phyloP scores from a whole-genome alignment of 495 filamentous ascomycete genomes.

The Penicillium diatomitis region DNA sequence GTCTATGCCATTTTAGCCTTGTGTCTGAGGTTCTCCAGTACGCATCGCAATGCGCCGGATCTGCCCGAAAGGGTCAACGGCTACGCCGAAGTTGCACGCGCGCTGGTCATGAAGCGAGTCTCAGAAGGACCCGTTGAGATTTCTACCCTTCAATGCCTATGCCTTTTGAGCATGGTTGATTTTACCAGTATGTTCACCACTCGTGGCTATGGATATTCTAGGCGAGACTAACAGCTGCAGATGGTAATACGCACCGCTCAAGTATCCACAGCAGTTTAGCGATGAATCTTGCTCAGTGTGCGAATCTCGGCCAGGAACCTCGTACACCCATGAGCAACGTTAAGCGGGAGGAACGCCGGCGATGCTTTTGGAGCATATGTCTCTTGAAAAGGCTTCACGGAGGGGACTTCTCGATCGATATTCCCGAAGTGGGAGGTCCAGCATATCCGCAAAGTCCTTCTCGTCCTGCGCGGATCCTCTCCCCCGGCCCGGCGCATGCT shows the following conservation, averaged over 20 bases:
- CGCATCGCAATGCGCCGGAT: constrained; percentile 6
- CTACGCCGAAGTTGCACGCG: constrained; percentile 36
- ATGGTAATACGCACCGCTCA: constrained; percentile 39
- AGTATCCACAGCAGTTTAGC: constrained; percentile 40
- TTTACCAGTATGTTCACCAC: constrained; percentile 28
- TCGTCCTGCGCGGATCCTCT: constrained; percentile 15
- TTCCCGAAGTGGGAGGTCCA: constrained; percentile 25
- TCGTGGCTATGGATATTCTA: no score
- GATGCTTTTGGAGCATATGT: constrained; percentile 43
- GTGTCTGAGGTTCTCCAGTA: constrained; percentile 25
- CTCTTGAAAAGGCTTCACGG: constrained; percentile 39
- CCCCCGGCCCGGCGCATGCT: constrained; percentile 10
- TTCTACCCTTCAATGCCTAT: constrained; percentile 39
- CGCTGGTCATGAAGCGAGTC: constrained; percentile 32
- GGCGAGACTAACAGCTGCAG: constrained; percentile 9
- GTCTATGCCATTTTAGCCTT: constrained; percentile 34
- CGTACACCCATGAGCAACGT: constrained; percentile 8
- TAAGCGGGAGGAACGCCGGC: constrained; percentile 32
- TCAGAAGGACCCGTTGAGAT: constrained; percentile 38
- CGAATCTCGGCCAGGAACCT: constrained; percentile 30
- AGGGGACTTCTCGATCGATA: constrained; percentile 33
- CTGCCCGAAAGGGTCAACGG: constrained; percentile 15
- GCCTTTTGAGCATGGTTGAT: constrained; percentile 37
- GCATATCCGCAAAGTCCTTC: constrained; percentile 25
- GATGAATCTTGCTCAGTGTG: constrained; percentile 38